Conservation (phyloP, 2,329 filamentous ascomycete genomes). For the Trichophyton rubrum region DNA sequence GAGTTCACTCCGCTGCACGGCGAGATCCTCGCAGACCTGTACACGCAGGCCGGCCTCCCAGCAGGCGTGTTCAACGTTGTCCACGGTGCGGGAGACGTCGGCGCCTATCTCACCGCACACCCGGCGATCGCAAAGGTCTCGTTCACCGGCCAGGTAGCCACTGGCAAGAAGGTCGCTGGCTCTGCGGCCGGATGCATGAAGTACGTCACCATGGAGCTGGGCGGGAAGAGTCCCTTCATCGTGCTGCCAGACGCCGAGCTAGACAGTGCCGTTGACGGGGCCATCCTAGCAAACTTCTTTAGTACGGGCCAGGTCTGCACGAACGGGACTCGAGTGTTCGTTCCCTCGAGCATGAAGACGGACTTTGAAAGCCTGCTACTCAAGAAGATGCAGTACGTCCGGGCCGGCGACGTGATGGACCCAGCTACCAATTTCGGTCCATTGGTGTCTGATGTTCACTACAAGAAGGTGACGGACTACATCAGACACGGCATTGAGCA, state of each 20-base stretch:
- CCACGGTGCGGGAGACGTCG: conserved; percentile 66
- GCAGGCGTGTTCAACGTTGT: conserved; percentile 79
- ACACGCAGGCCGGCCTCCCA: conserved; percentile 65
- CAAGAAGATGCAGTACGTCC: conserved; percentile 56
- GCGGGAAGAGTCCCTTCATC: conserved; percentile 71
- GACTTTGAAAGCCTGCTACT: conserved; percentile 57
- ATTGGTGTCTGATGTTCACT: conserved; percentile 60
- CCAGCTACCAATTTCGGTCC: conserved; percentile 69
- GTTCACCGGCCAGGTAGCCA: conserved; percentile 78
- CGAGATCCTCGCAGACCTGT: conserved; percentile 61
- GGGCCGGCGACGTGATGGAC: conserved; percentile 62
- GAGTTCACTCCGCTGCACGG: conserved; percentile 80
- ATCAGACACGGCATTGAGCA: conserved; percentile 60
- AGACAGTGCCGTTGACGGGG: conserved; percentile 70
- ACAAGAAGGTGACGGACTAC: conserved; percentile 65
- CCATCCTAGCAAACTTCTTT: conserved; percentile 92
- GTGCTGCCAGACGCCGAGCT: conserved; percentile 69
- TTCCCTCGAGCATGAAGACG: conserved; percentile 52
- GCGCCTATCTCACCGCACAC: conserved; percentile 61
- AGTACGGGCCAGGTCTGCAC: conserved; percentile 86
- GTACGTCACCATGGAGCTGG: conserved; percentile 84
- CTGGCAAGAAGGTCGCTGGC: conserved; percentile 68
- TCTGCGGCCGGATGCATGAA: conserved; percentile 69
- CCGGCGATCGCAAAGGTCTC: conserved; percentile 68
- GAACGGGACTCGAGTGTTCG: conserved; percentile 79